Percentiles rank a stretch among this genome's conserved stretches.
Evolutionary conservation across 1,284 basidiomycete species (phyloP).

Genomic region (Trametes polyzona): DNA sequence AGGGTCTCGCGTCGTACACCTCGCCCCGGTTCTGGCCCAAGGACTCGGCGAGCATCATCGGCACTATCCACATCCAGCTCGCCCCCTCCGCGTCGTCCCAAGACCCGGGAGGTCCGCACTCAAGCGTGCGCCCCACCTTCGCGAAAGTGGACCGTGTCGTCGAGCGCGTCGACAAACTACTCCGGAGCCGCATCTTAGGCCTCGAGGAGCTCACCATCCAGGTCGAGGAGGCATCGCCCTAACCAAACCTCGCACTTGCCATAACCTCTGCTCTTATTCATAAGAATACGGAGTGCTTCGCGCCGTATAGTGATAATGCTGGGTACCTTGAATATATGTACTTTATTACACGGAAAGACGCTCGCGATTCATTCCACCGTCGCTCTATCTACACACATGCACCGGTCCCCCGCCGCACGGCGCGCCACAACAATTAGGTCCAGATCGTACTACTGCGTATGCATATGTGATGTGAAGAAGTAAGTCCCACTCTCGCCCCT

Average conservation of each 20-base stretch:
- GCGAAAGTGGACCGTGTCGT: conserved; percentile 72
- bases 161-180: conserved; percentile 71
- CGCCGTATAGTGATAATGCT: neutral
- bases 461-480: conserved; percentile 4
- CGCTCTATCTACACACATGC: conserved; percentile 20
- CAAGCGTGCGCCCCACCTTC: conserved; percentile 52
- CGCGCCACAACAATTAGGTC: conserved; percentile 20
- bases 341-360: conserved; percentile 21
- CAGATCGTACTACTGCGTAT: conserved; percentile 22
- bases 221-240: conserved; percentile 51
- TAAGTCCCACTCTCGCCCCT: conserved; percentile 5
- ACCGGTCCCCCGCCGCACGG: conserved; percentile 5
- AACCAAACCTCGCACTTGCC: too few relatives aligned
- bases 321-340: conserved; percentile 10
- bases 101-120: conserved; percentile 60
- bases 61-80: conserved; percentile 89
- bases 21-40: conserved; percentile 95
- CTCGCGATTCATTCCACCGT: conserved; percentile 13
- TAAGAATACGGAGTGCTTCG: neutral
- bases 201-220: conserved; percentile 89
- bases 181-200: conserved; percentile 75
- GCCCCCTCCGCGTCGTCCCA: conserved; percentile 55
- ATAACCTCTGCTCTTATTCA: neutral
- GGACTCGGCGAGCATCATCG: conserved; percentile 84
- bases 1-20: conserved; percentile 83